Conservation (phyloP, 2,329 filamentous ascomycete genomes). For the Alternaria brassicicola region DNA sequence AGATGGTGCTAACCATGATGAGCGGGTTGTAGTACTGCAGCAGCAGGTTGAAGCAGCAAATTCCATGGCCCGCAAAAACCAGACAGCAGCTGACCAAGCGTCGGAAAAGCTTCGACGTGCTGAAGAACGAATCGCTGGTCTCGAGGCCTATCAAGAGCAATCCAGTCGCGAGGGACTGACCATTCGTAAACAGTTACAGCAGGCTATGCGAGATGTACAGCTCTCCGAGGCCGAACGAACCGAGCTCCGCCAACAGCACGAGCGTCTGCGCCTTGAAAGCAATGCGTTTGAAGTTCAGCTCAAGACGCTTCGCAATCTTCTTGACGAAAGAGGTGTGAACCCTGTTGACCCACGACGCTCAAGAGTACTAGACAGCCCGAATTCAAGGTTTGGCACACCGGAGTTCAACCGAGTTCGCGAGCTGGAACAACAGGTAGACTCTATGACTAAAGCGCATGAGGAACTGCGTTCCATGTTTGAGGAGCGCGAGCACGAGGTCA, state of each 20-base stretch:
- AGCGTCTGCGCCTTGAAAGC: constrained; percentile 88
- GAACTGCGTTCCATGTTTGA: constrained; percentile 82
- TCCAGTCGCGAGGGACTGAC: constrained; percentile 89
- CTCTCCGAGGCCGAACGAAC: constrained; percentile 79
- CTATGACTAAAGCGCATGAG: constrained; percentile 78
- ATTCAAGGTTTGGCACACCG: constrained; percentile 75
- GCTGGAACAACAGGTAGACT: constrained; percentile 84
- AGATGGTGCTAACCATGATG: constrained; percentile 57
- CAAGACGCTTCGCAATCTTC: constrained; percentile 88
- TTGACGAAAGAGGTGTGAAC: constrained; percentile 86
- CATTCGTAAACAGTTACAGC: constrained; percentile 88
- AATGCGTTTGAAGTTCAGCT: constrained; percentile 93
- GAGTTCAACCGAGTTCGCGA: constrained; percentile 81
- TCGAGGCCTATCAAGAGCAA: constrained; percentile 97
- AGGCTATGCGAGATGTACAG: constrained; percentile 81
- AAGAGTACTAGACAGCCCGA: constrained; percentile 74
- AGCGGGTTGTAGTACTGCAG: constrained; percentile 76
- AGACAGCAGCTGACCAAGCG: constrained; percentile 83
- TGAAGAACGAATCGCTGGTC: constrained; percentile 93
- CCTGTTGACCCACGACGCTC: constrained; percentile 73
- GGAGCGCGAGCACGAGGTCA: constrained; percentile 82
- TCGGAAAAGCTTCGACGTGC: constrained; percentile 89
- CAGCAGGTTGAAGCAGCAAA: constrained; percentile 80
- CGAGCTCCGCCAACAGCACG: constrained; percentile 80
- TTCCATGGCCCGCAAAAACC: constrained; percentile 82